A percentile compares a stretch with the other conserved stretches of the same genome.
phyloP scores from a whole-genome alignment of 305 asterid species.

The Withania somnifera region DNA sequence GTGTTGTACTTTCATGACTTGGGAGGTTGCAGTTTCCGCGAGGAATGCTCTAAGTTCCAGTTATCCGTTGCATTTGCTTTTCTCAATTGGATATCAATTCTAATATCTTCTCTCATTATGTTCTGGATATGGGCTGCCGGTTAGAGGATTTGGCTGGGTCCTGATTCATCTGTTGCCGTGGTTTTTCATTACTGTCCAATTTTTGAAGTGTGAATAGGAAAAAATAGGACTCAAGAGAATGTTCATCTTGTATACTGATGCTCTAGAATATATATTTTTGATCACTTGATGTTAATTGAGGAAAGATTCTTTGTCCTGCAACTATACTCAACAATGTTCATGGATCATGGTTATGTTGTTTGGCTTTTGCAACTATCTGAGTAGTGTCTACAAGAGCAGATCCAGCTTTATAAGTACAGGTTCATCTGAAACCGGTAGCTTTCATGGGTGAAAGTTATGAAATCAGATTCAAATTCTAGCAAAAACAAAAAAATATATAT shows the following conservation, averaged over 20 bases:
- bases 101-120: conserved; percentile 33
- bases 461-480: too few relatives aligned
- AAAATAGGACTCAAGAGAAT: neutral
- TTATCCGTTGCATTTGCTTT: conserved; percentile 38
- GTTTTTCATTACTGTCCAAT: neutral
- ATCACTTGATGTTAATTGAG: neutral
- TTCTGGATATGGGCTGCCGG: conserved; percentile 42
- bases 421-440: neutral
- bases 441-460: too few relatives aligned
- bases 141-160: conserved; percentile 1
- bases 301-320: neutral
- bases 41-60: conserved; percentile 38
- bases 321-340: neutral
- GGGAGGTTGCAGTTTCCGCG: conserved; percentile 28
- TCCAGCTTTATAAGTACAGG: neutral
- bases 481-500: too few relatives aligned
- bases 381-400: neutral
- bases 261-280: neutral
- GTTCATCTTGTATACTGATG: neutral
- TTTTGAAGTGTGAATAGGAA: conserved; percentile 4
- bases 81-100: conserved; percentile 31
- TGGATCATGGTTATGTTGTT: neutral
- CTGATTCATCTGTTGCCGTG: neutral
- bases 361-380: neutral
- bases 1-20: conserved; percentile 34